Evolutionary conservation across 2,329 filamentous ascomycete species (phyloP).

Genomic region (Calonectria hongkongensis): DNA sequence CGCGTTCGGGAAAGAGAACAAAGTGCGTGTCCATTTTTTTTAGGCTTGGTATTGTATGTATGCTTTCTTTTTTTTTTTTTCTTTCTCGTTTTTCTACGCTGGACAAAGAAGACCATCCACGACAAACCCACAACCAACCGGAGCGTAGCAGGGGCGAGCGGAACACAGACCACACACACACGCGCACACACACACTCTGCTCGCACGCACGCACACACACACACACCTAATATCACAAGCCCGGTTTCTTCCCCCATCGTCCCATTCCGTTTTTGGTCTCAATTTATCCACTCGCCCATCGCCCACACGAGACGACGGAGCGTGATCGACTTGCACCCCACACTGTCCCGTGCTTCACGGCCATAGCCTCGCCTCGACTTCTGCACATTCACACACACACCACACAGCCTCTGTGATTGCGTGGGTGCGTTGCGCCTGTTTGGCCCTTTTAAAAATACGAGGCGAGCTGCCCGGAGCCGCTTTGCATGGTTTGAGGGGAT

Average conservation of each 20-base stretch:
- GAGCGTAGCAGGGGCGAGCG: slow-evolving; percentile 8
- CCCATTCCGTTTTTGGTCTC: slow-evolving; percentile 26
- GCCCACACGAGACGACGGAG: slow-evolving; percentile 35
- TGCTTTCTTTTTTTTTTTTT: not conserved
- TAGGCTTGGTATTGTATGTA: too few species aligned
- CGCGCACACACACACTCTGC: slow-evolving; percentile 11
- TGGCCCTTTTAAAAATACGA: slow-evolving; percentile 17
- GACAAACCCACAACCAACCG: slow-evolving; percentile 20
- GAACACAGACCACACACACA: slow-evolving; percentile 25
- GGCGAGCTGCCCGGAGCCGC: slow-evolving; percentile 9
- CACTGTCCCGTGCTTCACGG: slow-evolving; percentile 31
- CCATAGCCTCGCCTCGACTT: slow-evolving; percentile 16
- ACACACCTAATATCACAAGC: slow-evolving; percentile 21
- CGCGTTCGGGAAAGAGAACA: not conserved
- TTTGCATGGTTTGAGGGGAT: not conserved
- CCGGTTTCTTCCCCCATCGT: slow-evolving; percentile 22
- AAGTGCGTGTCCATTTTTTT: too few species aligned
- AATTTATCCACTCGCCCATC: slow-evolving; percentile 25
- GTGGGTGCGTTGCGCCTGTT: slow-evolving; percentile 23
- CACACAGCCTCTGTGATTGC: slow-evolving; percentile 36
- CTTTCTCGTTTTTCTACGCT: not conserved
- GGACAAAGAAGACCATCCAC: slow-evolving; percentile 2
- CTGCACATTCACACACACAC: slow-evolving; percentile 11
- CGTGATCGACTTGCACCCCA: slow-evolving; percentile 39
- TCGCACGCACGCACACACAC: slow-evolving; percentile 8